Evolutionary conservation across 2,329 filamentous ascomycete species (phyloP).

Genomic region (Mycocentrospora acerina): DNA sequence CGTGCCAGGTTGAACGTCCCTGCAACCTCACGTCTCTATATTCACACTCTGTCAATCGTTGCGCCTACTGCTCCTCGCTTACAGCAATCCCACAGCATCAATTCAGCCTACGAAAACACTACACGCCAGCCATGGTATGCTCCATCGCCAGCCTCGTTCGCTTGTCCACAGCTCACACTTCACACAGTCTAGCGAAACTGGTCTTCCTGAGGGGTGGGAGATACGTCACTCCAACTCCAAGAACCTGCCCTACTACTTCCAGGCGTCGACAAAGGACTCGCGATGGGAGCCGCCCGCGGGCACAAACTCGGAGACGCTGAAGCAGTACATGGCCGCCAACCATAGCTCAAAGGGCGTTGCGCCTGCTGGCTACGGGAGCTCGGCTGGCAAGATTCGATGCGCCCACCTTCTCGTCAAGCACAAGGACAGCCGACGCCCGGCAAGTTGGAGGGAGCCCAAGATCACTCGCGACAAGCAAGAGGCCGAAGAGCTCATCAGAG

Average conservation of each 20-base stretch:
- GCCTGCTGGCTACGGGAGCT: slow-evolving; percentile 36
- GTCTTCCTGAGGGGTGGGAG: slow-evolving; percentile 87
- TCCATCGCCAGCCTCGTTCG: slow-evolving; percentile 2
- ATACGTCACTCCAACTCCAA: slow-evolving; percentile 98
- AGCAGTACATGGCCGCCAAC: slow-evolving; percentile 87
- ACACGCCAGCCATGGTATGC: slow-evolving; percentile 31
- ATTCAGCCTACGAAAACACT: background rate
- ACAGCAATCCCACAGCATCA: background rate
- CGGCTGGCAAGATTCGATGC: slow-evolving; percentile 81
- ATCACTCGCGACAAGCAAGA: slow-evolving; percentile 90
- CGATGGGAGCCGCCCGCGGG: slow-evolving; percentile 90
- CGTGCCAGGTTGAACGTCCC: slow-evolving; percentile 11
- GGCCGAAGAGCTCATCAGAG: slow-evolving; percentile 73
- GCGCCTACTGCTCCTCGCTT: slow-evolving; percentile 2
- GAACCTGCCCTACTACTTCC: slow-evolving; percentile 99
- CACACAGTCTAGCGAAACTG: slow-evolving; percentile 46
- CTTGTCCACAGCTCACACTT: slow-evolving; percentile 20
- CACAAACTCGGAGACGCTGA: slow-evolving; percentile 89
- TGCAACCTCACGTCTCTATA: slow-evolving; percentile 9
- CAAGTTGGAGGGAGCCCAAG: slow-evolving; percentile 87
- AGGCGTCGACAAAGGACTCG: slow-evolving; percentile 79
- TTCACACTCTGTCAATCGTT: slow-evolving; percentile 4
- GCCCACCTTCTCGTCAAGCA: slow-evolving; percentile 96
- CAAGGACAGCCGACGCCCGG: slow-evolving; percentile 79
- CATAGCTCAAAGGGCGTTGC: slow-evolving; percentile 63